Evolutionary conservation across 768 basidiomycete genomes (phyloP).

Genomic region (Termitomyces sp.): DNA sequence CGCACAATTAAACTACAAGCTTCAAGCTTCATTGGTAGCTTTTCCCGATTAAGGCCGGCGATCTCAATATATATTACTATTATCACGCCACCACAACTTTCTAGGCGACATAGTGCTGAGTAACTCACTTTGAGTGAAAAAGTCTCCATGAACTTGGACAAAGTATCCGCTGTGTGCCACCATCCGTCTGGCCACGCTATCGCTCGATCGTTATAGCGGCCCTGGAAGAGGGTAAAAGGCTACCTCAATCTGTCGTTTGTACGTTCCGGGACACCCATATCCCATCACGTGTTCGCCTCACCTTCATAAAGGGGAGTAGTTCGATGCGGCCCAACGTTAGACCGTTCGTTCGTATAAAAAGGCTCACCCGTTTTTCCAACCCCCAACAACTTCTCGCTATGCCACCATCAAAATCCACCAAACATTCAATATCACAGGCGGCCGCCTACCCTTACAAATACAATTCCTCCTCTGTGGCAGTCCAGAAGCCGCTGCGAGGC

Average conservation of each 20-base stretch:
- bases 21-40: constrained; percentile 1
- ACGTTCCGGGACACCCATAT: constrained; percentile 3
- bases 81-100: constrained; percentile 12
- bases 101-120: neutral
- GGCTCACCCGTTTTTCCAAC: neutral
- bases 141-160: neutral
- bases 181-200: constrained; percentile 8
- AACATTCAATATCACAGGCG: constrained; percentile 2
- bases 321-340: constrained; percentile 7
- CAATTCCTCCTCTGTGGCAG: neutral
- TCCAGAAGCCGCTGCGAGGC: constrained; percentile 1
- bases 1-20: neutral
- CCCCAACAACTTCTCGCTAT: neutral
- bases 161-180: constrained; percentile 6
- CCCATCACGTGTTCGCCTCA: constrained; percentile 16
- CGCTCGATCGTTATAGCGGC: constrained; percentile 6
- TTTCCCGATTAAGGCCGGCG: constrained; percentile 10
- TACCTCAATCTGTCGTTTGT: constrained; percentile 1
- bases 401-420: neutral
- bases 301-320: constrained; percentile 11
- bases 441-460: neutral
- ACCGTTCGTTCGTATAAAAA: neutral
- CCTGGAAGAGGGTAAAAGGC: constrained; percentile 9
- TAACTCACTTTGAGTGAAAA: neutral
- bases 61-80: constrained; percentile 9